phyloP scores from a whole-genome alignment of 306 rosid species.

The Quercus berberidifolia region DNA sequence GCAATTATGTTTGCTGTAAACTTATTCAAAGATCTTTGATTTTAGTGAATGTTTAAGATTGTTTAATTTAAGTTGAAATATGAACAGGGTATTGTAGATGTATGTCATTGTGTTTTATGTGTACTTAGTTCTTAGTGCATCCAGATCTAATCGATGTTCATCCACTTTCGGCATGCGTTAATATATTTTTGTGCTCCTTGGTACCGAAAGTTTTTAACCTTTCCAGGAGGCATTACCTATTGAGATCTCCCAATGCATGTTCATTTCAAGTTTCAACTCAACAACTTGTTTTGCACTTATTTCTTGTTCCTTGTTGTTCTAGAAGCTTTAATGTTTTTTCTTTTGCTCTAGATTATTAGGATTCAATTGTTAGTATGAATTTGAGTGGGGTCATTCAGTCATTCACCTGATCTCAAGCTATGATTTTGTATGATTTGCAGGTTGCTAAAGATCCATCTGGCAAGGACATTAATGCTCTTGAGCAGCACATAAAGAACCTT shows the following conservation, averaged over 20 bases:
- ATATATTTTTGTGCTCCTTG: background rate
- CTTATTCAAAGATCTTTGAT: background rate
- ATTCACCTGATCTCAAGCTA: background rate
- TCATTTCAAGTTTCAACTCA: background rate
- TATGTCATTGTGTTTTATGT: background rate
- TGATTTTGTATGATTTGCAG: conserved; percentile 28
- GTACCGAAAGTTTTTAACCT: background rate
- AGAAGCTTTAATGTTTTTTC: background rate
- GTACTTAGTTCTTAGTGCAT: background rate
- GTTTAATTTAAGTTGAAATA: background rate
- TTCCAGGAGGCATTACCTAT: background rate
- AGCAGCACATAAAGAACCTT: conserved; percentile 78
- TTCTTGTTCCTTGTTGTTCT: background rate
- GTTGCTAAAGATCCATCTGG: conserved; percentile 85
- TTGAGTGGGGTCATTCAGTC: background rate
- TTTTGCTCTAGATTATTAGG: background rate
- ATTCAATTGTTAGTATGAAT: background rate
- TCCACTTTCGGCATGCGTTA: background rate
- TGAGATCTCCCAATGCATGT: background rate
- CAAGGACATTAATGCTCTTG: conserved; percentile 65
- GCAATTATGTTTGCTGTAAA: background rate
- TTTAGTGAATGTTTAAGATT: background rate
- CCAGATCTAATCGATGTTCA: background rate
- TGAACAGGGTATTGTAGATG: background rate
- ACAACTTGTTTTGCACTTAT: background rate